A percentile compares a stretch with the other conserved stretches of the same genome.
Evolutionary conservation across 257 asterid genomes (phyloP).

Genomic region (Solanum virginianum): DNA sequence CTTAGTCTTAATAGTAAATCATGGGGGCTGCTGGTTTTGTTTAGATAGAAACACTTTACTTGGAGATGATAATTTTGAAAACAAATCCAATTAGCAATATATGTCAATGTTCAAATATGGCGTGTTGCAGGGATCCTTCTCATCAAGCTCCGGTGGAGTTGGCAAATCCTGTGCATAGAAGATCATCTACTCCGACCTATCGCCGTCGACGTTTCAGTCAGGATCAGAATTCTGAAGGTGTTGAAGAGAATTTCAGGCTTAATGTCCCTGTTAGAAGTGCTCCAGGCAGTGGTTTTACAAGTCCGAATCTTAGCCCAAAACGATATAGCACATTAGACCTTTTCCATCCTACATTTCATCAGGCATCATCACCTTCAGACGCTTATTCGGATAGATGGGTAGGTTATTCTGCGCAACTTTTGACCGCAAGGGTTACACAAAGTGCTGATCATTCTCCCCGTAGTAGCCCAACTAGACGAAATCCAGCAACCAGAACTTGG

Average conservation of each 20-base stretch:
- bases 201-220: conserved; percentile 31
- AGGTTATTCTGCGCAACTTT: conserved; percentile 9
- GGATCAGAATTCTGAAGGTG: conserved; percentile 25
- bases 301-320: conserved; percentile 59
- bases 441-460: conserved; percentile 45
- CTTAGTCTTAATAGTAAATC: not conserved
- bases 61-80: not conserved
- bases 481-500: conserved; percentile 11
- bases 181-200: conserved; percentile 20
- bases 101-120: not conserved
- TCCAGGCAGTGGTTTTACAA: conserved; percentile 57
- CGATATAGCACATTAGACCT: conserved; percentile 34
- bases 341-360: conserved; percentile 24
- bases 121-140: not conserved
- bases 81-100: not conserved
- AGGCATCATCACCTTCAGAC: conserved; percentile 3
- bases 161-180: not conserved
- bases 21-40: not conserved
- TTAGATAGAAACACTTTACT: not conserved
- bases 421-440: conserved; percentile 1
- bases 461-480: conserved; percentile 1
- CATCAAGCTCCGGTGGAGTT: not conserved
- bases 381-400: not conserved
- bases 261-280: conserved; percentile 56
- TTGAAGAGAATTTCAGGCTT: conserved; percentile 14